Conservation (phyloP, 148 eudicot species). For the Rhododendron williamsianum region DNA sequence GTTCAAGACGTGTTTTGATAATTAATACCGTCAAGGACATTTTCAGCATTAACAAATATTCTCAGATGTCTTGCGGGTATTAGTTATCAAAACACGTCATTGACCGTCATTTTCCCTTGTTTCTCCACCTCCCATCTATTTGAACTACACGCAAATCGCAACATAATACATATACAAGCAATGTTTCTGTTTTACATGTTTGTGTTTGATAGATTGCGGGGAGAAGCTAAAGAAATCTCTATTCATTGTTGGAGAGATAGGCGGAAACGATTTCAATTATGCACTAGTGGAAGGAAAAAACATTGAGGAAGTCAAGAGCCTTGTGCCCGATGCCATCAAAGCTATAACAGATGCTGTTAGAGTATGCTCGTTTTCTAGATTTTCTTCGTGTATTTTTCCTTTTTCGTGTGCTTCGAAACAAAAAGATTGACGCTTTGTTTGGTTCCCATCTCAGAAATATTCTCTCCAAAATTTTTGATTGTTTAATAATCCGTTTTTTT, state of each 20-base stretch:
- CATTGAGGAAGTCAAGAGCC: neutral
- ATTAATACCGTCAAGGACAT: too few species aligned
- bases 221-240: neutral
- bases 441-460: too few species aligned
- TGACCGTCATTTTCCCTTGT: too few species aligned
- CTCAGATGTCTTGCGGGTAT: too few species aligned
- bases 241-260: conserved; percentile 1
- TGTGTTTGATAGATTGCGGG: neutral
- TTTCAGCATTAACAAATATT: too few species aligned
- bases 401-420: neutral
- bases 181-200: neutral
- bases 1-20: too few species aligned
- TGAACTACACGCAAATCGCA: neutral
- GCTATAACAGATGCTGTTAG: neutral
- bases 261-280: neutral
- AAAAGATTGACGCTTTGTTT: too few species aligned
- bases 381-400: too few species aligned
- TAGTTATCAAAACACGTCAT: too few species aligned
- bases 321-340: neutral
- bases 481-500: too few species aligned
- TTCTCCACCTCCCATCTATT: neutral
- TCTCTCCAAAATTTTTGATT: too few species aligned
- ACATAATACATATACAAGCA: neutral
- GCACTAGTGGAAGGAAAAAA: neutral
- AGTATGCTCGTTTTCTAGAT: neutral